phyloP scores from a whole-genome alignment of 2,329 filamentous ascomycete species.

The Raffaelea albimanens region DNA sequence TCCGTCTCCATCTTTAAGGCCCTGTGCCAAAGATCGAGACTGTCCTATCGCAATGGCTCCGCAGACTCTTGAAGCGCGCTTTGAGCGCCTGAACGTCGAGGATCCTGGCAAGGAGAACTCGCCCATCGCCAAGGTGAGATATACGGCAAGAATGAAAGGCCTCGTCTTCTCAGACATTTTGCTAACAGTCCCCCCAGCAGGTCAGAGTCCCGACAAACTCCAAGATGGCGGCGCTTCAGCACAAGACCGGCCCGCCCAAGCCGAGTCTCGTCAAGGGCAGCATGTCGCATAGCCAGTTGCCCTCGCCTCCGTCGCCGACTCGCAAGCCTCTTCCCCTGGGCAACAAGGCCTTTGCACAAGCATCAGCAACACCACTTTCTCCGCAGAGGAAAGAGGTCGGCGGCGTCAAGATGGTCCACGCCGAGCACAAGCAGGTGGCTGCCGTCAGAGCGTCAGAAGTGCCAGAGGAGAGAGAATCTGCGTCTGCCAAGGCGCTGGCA shows the following conservation, averaged over 20 bases:
- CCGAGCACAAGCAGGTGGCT: conserved; percentile 23
- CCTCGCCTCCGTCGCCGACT: conserved; percentile 53
- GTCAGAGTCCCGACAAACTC: conserved; percentile 36
- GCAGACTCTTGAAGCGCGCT: conserved; percentile 70
- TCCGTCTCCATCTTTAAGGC: too few species aligned
- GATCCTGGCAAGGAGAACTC: conserved; percentile 68
- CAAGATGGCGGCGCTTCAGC: conserved; percentile 49
- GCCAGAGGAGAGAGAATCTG: too few species aligned
- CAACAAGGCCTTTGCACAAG: conserved; percentile 23
- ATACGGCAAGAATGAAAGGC: too few species aligned
- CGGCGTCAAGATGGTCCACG: conserved; percentile 24
- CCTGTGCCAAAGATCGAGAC: too few species aligned
- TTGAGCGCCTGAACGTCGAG: conserved; percentile 79
- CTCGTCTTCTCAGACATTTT: too few species aligned
- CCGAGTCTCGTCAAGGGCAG: conserved; percentile 48
- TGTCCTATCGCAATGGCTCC: conserved; percentile 31
- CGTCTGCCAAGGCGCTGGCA: too few species aligned
- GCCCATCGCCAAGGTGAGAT: conserved; percentile 37
- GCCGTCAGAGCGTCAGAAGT: conserved; percentile 4
- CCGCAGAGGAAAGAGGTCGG: conserved; percentile 18
- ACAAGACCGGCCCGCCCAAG: conserved; percentile 17
- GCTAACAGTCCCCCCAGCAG: too few species aligned
- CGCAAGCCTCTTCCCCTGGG: conserved; percentile 59
- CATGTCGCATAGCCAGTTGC: conserved; percentile 76
- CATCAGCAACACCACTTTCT: conserved; percentile 37